Percentiles rank a stretch among this genome's conserved stretches.
These are phyloP conservation scores for Xylariales sp. DNA, from an alignment of 2,329 filamentous ascomycete genomes.

Conservation along the genomic window DNA sequence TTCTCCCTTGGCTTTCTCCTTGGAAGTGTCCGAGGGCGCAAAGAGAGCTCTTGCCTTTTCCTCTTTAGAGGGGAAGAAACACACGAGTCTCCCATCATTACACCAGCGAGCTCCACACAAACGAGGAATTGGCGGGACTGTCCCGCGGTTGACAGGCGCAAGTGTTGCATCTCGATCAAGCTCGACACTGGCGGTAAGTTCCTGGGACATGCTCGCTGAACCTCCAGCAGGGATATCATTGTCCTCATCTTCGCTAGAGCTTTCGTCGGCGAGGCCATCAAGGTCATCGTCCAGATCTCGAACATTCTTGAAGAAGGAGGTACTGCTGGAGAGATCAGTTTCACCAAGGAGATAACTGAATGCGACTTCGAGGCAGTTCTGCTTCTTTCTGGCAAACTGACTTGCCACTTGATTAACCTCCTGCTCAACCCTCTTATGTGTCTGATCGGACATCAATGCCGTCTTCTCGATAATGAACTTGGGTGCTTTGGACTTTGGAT, in stretches of 20 bases:
- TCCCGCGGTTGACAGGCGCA: slow-evolving; percentile 44
- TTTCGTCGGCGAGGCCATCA: slow-evolving; percentile 62
- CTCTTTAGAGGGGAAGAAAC: slow-evolving; percentile 67
- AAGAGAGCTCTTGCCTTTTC: slow-evolving; percentile 51
- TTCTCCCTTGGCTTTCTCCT: slow-evolving; percentile 47
- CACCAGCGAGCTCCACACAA: slow-evolving; percentile 59
- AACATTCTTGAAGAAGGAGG: slow-evolving; percentile 58
- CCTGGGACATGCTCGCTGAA: slow-evolving; percentile 58
- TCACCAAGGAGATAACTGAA: slow-evolving; percentile 62
- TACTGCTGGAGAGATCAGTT: slow-evolving; percentile 55
- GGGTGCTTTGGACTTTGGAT: slow-evolving; percentile 54
- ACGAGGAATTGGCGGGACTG: slow-evolving; percentile 52
- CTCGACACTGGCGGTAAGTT: slow-evolving; percentile 50
- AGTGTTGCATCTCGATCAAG: slow-evolving; percentile 43
- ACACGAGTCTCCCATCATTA: slow-evolving; percentile 57
- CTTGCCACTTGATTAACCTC: slow-evolving; percentile 54
- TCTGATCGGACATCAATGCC: slow-evolving; percentile 55
- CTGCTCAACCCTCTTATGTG: slow-evolving; percentile 45
- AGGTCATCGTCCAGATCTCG: slow-evolving; percentile 57
- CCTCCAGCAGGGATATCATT: slow-evolving; percentile 47
- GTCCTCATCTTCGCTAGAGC: slow-evolving; percentile 80
- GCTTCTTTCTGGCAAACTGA: slow-evolving; percentile 50
- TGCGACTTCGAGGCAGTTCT: slow-evolving; percentile 58
- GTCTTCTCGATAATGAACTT: slow-evolving; percentile 59
- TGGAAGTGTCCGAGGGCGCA: slow-evolving; percentile 38